Evolutionary conservation across 2,329 filamentous ascomycete species (phyloP), one percentile per base, ranked within the genome.

Genomic region (Penicillium concentricum): DNA sequence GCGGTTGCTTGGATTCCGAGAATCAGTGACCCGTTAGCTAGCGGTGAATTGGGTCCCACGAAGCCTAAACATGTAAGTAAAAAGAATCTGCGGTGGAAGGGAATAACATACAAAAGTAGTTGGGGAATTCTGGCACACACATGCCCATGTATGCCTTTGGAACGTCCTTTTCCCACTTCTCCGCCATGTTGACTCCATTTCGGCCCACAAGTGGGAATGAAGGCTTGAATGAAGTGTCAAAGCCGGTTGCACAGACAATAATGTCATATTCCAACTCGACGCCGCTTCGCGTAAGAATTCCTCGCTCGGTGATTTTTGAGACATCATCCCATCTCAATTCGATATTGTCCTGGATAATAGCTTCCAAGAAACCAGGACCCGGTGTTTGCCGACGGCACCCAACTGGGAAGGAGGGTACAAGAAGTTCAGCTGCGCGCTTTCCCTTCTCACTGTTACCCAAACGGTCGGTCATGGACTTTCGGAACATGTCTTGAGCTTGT

Each of bases 181-280:
- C 59, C 7, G 54, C 48, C n/a, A 71, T 49, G 6, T 46, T 60
- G 9, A 55, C 49, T 7, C 64, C 65, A 5, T 67, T 52, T 0
- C 61, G 62, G 3, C 78, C 69, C 15, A 73, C 62, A 2, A 76
- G 51, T 15, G 69, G 63, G 57, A 70, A 78, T 7, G 64, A 63
- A 3, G 75, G 76, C 1, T 64, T 62, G 35, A 72, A 77, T 10
- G 68, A 69, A 9, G 74, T 71, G 56, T 78, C 68, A 57, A 76
- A 79, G 0, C 77, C 76, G 0, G 76, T 79, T 8, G 74, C 73
- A 58, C 74, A 77, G 43, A 77, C 56, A 47, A 70, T 67, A 2
- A 71, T 43, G 37, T 73, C 70, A 30, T 70, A 61, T 35, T 70
- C 59, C 18, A 64, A 43, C 13, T 59, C 59, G 5, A 56, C 44